Conservation (phyloP, 2,329 filamentous ascomycete genomes). For the Dactylellina leptospora region DNA sequence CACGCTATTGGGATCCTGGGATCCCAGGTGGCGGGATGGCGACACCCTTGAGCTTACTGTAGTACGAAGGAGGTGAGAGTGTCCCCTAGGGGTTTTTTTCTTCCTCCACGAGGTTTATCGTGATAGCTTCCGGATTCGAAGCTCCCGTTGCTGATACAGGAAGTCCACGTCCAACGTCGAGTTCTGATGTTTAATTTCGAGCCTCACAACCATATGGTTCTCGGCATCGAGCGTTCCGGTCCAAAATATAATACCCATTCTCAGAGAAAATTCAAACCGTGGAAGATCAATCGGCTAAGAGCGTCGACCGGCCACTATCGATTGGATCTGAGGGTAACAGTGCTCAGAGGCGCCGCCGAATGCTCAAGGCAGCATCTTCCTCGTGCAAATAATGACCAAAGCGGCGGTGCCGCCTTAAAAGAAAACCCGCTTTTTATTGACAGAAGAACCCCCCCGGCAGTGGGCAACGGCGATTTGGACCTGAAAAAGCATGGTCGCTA, state of each 20-base stretch:
- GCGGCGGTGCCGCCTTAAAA: constrained; percentile 20
- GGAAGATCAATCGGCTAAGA: neutral
- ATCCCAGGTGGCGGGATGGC: constrained; percentile 29
- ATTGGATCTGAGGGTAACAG: constrained; percentile 7
- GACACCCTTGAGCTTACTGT: constrained; percentile 23
- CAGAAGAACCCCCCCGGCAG: neutral
- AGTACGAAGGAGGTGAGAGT: no score
- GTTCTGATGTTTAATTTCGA: neutral
- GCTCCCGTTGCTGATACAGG: neutral
- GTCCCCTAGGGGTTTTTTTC: no score
- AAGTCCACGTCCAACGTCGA: neutral
- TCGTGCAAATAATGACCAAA: constrained; percentile 7
- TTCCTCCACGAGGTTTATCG: no score
- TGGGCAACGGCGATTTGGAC: constrained; percentile 33
- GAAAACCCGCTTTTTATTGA: neutral
- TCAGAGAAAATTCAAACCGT: neutral
- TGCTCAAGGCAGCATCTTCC: constrained; percentile 13
- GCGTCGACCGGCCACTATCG: constrained; percentile 16
- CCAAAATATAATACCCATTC: neutral
- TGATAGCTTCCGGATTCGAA: constrained; percentile 29
- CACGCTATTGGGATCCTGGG: constrained; percentile 10
- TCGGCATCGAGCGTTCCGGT: no score
- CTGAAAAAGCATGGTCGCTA: constrained; percentile 22
- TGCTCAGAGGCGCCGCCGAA: neutral
- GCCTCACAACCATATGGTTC: no score